Evolutionary conservation across 192 early-diverging fungal genomes (phyloP), one percentile per base, ranked within the genome.

Genomic region (Paraglomus brasilianum): DNA sequence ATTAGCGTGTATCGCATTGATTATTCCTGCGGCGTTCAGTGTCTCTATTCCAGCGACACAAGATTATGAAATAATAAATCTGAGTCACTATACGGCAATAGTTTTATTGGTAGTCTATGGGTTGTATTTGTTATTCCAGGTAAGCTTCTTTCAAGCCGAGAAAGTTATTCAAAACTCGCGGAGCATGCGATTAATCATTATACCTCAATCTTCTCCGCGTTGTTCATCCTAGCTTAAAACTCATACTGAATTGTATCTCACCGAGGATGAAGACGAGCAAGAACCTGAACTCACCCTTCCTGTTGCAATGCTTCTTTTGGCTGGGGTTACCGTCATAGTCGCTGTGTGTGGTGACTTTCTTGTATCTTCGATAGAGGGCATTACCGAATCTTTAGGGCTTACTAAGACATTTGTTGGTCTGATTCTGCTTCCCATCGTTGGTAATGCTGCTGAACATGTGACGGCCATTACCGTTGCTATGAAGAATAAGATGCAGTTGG

Each of bases 361-460:
- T 14, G 92, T 97, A 19, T 90, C 84, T 36, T 88, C 80, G 41
- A 90, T 94, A 46, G 87, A 88, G 62, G 87, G 87, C 36, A 70
- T 94, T 19, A 84, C 89, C 5, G 71, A 82, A 21, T 52, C 72
- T 13, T 92, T 86, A 83, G 77, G 81, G 41, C 77, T 98, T 21
- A 86, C 74, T 41, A 81, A 90, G 56, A 89, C 87, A 17, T 98
- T 98, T 80, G 91, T 98, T 47, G 96, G 96, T 47, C 81, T 97
- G 68, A 92, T 98, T 52, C 70, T 98, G 39, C 67, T 98, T 65
- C 95, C 96, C 1, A 87, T 97, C 57, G 94, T 95, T 13, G 89
- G 91, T 53, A 95, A 93, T 74, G 91, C 86, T 5, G 90, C 74
- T 1, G 65, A 94, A 72, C 94, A 95, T 79, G 82, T 93, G 5